phyloP scores from a whole-genome alignment of 305 asterid species.

The Coffea humblotiana region DNA sequence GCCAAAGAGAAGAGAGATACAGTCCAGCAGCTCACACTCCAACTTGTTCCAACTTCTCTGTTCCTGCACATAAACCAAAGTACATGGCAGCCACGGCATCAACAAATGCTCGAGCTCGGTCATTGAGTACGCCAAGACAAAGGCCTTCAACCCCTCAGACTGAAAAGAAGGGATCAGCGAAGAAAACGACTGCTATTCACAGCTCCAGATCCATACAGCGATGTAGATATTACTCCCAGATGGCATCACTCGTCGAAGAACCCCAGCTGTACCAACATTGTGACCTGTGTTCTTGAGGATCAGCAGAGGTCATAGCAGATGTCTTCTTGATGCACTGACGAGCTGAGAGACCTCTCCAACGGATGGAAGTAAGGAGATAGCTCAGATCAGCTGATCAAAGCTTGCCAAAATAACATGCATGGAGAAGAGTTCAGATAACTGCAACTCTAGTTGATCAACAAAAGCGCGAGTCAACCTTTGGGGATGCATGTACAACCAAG shows the following conservation, averaged over 20 bases:
- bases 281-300: background rate
- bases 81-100: constrained; percentile 85
- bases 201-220: constrained; percentile 22
- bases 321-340: background rate
- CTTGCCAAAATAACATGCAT: too few relatives aligned
- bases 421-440: background rate
- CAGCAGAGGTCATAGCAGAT: constrained; percentile 4
- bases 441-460: background rate
- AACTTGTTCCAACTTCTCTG: constrained; percentile 33
- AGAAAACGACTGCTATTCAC: constrained; percentile 66
- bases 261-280: background rate
- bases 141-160: constrained; percentile 53
- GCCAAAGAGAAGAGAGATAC: constrained; percentile 22
- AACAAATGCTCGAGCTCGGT: constrained; percentile 65
- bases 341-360: background rate
- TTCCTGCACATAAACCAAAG: constrained; percentile 43
- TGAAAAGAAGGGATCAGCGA: constrained; percentile 36
- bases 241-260: background rate
- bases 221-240: background rate
- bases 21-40: constrained; percentile 44
- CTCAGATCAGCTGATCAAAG: background rate
- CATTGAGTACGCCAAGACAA: constrained; percentile 61
- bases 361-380: too few relatives aligned
- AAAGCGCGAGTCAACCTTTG: background rate
- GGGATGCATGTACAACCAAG: background rate